Evolutionary conservation across 129 eudicot species (phyloP).

Genomic region (Apium graveolens): DNA sequence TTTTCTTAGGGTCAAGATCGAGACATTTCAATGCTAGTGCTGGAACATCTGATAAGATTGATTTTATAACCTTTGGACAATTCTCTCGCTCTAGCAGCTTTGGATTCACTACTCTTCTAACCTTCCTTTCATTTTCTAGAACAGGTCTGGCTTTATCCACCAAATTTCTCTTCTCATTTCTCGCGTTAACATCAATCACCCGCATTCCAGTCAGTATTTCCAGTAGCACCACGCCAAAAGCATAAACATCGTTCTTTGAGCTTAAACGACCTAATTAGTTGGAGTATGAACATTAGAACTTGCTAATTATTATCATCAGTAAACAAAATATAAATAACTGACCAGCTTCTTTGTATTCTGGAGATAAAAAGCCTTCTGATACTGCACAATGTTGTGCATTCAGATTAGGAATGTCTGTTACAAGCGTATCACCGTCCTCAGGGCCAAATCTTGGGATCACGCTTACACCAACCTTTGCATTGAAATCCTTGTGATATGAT

Average conservation of each 20-base stretch:
- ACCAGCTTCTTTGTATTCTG: conserved; percentile 13
- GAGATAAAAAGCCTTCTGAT: conserved; percentile 8
- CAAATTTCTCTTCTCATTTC: background rate
- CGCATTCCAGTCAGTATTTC: conserved; percentile 20
- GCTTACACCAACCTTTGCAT: background rate
- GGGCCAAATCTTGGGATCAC: conserved; percentile 1
- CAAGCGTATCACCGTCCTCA: background rate
- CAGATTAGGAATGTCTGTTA: background rate
- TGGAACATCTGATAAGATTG: conserved; percentile 6
- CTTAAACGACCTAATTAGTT: conserved; percentile 7
- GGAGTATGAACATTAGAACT: background rate
- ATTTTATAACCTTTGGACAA: conserved; percentile 7
- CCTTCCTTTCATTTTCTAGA: background rate
- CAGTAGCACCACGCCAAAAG: conserved; percentile 20
- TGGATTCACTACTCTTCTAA: conserved; percentile 11
- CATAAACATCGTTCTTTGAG: conserved; percentile 20
- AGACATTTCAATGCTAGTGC: background rate
- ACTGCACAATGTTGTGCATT: background rate
- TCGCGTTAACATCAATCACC: background rate
- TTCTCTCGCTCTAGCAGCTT: background rate
- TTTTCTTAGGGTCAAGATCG: background rate
- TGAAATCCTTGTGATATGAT: conserved; percentile 2
- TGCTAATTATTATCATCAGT: too few relatives aligned
- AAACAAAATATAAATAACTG: background rate
- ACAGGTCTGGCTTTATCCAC: conserved; percentile 9